A percentile compares a stretch with the other conserved stretches of the same genome.
These are phyloP conservation scores for Tricholoma sp. DNA, from an alignment of 768 basidiomycete genomes.

Conservation along the genomic window DNA sequence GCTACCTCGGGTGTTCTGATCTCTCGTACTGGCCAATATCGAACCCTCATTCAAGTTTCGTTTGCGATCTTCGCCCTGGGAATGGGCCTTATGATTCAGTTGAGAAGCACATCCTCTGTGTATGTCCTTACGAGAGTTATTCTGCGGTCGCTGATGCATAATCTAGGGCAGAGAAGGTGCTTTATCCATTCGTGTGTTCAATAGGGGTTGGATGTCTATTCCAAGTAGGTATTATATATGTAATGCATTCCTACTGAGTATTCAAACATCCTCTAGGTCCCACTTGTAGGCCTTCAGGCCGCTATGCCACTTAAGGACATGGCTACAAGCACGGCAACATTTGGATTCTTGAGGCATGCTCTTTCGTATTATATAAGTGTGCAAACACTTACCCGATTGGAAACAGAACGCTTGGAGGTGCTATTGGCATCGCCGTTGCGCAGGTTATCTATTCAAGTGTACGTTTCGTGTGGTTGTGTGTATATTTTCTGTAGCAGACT, in stretches of 20 bases:
- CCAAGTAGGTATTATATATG: constrained; percentile 32
- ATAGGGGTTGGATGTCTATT: constrained; percentile 63
- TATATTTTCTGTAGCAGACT: neutral
- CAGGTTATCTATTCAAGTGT: constrained; percentile 66
- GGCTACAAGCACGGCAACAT: constrained; percentile 73
- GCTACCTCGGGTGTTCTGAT: constrained; percentile 53
- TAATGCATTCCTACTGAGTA: constrained; percentile 1
- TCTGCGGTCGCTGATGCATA: neutral
- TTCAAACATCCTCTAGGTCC: constrained; percentile 35
- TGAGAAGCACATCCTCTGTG: constrained; percentile 53
- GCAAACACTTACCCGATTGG: neutral
- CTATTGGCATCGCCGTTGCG: constrained; percentile 68
- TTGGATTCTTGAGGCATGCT: constrained; percentile 60
- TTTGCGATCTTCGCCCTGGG: constrained; percentile 57
- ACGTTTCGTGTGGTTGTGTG: constrained; percentile 14
- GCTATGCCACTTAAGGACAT: constrained; percentile 86
- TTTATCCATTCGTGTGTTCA: constrained; percentile 65
- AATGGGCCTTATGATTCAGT: constrained; percentile 66
- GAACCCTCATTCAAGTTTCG: constrained; percentile 56
- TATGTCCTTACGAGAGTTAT: constrained; percentile 20
- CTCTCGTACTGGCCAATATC: constrained; percentile 53
- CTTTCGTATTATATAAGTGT: constrained; percentile 1
- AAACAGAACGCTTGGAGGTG: constrained; percentile 64
- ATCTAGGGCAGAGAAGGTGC: constrained; percentile 52
- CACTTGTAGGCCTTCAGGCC: constrained; percentile 72